Conservation (phyloP, 345 rosid genomes). For the Linum tenue region DNA sequence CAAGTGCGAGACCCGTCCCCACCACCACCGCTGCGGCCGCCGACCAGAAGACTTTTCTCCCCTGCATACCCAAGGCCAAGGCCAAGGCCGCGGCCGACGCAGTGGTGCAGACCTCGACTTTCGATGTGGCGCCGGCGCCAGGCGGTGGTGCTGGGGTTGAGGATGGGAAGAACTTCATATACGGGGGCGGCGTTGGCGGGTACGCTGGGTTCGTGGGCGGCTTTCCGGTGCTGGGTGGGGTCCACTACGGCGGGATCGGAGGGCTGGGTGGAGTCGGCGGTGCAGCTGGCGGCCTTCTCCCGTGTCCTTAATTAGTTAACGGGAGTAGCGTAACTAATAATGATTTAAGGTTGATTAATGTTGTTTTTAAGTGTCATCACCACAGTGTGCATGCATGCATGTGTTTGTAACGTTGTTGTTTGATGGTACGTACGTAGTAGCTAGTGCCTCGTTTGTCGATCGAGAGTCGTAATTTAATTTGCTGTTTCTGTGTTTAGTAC, state of each 20-base stretch:
- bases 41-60: constrained; percentile 9
- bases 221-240: constrained; percentile 41
- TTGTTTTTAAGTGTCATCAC: too few species aligned
- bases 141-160: constrained; percentile 18
- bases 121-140: constrained; percentile 29
- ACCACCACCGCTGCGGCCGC: not conserved
- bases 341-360: too few species aligned
- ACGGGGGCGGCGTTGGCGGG: constrained; percentile 69
- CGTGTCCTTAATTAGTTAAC: constrained; percentile 16
- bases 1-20: constrained; percentile 30
- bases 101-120: constrained; percentile 28
- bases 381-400: not conserved
- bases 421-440: too few species aligned
- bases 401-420: not conserved
- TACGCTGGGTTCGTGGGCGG: constrained; percentile 52
- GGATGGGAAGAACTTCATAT: constrained; percentile 54
- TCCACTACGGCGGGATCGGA: constrained; percentile 42
- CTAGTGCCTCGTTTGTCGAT: too few species aligned
- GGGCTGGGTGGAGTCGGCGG: too few species aligned
- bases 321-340: too few species aligned
- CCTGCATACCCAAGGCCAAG: constrained; percentile 12
- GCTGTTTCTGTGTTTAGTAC: not conserved
- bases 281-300: constrained; percentile 26
- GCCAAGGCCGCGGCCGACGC: not conserved
- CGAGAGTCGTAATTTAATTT: not conserved